Base-by-base conservation (phyloP, 768 basidiomycete species). In the Boletus vinaceobasis region DNA sequence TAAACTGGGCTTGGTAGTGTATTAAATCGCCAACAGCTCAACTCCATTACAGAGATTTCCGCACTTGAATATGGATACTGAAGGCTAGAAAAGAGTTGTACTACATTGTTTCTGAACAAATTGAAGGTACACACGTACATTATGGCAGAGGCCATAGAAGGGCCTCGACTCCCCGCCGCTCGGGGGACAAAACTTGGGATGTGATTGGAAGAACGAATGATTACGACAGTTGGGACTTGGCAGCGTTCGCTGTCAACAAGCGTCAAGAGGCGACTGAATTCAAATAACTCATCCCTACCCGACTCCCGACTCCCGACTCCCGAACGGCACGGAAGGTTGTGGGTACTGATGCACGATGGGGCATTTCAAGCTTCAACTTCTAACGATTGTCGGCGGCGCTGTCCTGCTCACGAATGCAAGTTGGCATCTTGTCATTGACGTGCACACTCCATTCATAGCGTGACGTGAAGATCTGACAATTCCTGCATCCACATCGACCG, bases 181-280 rank as follows among this genome's bases (percentile, higher is more conserved):
- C 27, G 11, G 43, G 31, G 13, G 6, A 32, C 40, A 57, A 42
- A 47, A 17, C 11, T 7, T 23, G 21, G 40, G 2, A 33, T 6
- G 15, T 49, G 54, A 56, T 39, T 38, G 32, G 53, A 37, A 26
- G 9, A 52, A 58, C 47, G 56, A 29, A 58, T 23, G 6, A 29
- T 58, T 58, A 58, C 49, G 56, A n/a, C 6, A 54, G 26, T 19
- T 27, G n/a, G 17, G 23, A 10, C 15, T 40, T 39, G 47, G 14
- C 46, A 33, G 11, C 4, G 19, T 45, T 45, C 31, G 15, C 40
- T 48, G 40, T 49, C 45, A 47, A 10, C 5, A 17, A 42, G 31
- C 1, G 33, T 27, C 32, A 10, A 42, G 37, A 36, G 14, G 31
- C 21, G 27, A 39, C 17, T 5, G 10, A 53, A 54, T 54, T 54